Conservation (phyloP, 163 green algal genomes). For the Scenedesmus sp. region DNA sequence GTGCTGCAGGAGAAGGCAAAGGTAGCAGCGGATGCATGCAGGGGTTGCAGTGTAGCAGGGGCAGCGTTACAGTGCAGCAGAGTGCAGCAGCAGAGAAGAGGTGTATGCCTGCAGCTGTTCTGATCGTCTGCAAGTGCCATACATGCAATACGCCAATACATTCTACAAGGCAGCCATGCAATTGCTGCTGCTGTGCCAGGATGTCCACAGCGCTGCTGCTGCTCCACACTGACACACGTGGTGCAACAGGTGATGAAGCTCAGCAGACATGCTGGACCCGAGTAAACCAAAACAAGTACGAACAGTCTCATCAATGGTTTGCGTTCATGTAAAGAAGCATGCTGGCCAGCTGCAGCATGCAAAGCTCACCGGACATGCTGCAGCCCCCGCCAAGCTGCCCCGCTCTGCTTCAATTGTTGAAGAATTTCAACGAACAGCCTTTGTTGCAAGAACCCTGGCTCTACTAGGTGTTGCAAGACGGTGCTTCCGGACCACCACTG, state of each 20-base stretch:
- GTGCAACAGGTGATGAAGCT: neutral
- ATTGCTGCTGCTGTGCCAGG: neutral
- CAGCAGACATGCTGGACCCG: neutral
- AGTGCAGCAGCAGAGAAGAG: neutral
- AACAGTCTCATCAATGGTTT: neutral
- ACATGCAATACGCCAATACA: neutral
- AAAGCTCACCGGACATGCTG: constrained; percentile 13
- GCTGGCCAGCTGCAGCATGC: neutral
- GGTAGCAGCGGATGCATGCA: neutral
- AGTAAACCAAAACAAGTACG: neutral
- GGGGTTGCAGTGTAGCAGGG: neutral
- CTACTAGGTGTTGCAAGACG: neutral
- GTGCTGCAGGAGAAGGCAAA: constrained; percentile 4
- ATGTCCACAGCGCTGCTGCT: neutral
- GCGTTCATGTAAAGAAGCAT: neutral
- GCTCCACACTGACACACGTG: neutral
- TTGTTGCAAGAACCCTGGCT: neutral
- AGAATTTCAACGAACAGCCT: neutral
- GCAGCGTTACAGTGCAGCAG: too few relatives aligned
- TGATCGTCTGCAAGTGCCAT: neutral
- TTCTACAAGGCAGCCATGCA: neutral
- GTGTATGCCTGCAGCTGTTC: neutral
- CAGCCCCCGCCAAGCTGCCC: constrained; percentile 9
- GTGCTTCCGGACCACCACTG: neutral
- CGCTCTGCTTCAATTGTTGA: neutral